phyloP scores from a whole-genome alignment of 2,329 filamentous ascomycete genomes.

The Cladosporium velox region DNA sequence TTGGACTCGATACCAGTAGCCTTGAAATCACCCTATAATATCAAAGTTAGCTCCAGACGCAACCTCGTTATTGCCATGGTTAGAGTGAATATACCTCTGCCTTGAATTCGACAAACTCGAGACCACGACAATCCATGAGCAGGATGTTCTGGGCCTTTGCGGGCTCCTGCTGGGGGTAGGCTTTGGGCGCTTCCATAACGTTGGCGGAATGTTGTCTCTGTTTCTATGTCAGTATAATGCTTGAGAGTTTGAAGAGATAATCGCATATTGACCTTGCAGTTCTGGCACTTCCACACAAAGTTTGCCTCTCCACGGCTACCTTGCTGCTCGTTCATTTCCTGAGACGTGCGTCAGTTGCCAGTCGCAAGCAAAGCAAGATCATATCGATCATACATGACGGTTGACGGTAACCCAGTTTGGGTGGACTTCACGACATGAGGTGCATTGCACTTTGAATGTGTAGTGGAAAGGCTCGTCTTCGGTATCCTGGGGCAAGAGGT shows the following conservation, averaged over 20 bases:
- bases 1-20: slow-evolving; percentile 77
- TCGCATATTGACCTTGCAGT: slow-evolving; percentile 74
- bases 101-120: slow-evolving; percentile 90
- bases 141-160: slow-evolving; percentile 77
- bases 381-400: slow-evolving; percentile 70
- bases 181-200: slow-evolving; percentile 71
- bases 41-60: neutral
- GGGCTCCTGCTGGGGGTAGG: slow-evolving; percentile 72
- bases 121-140: slow-evolving; percentile 88
- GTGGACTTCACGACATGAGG: slow-evolving; percentile 91
- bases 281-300: slow-evolving; percentile 99
- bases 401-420: slow-evolving; percentile 83
- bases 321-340: slow-evolving; percentile 90
- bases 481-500: slow-evolving; percentile 81
- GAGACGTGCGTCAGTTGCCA: neutral
- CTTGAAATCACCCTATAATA: slow-evolving; percentile 79
- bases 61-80: no score
- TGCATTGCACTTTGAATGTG: slow-evolving; percentile 97
- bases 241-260: slow-evolving; percentile 24
- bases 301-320: slow-evolving; percentile 95
- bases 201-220: slow-evolving; percentile 83
- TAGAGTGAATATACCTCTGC: slow-evolving; percentile 66
- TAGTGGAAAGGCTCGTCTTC: slow-evolving; percentile 87
- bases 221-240: neutral
- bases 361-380: no score